Evolutionary conservation across 768 basidiomycete genomes (phyloP), one percentile per base, ranked within the genome.

Genomic region (Epithele typhae): DNA sequence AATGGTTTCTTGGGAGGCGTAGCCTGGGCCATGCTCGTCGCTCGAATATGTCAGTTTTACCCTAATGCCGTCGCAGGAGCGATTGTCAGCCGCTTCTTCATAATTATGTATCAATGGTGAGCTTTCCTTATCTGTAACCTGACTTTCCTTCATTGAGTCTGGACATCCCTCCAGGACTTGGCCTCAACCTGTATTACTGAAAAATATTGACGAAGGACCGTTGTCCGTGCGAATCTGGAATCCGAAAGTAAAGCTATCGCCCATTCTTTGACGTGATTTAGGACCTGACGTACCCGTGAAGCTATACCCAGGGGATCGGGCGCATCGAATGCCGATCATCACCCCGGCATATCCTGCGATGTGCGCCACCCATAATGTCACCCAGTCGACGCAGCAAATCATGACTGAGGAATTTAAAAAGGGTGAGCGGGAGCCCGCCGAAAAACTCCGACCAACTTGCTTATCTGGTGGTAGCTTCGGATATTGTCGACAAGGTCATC

Each of bases 321-420:
- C 89, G n/a, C 96, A 99, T 68, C 79, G 92, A 55, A 98, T 98
- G 96, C 96, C 96, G 11, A 97, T 99, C 60, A 98, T 99, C 58
- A 99, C 96, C 2, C 96, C 96, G 3, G 94, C 96, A 10, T 99
- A 97, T 67, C 96, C 96, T 37, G 85, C 95, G 5, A 99, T 99
- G 95, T 98, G 95, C 65, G 82, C 95, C 21, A 99, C 96, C 15
- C 96, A 99, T 70, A 99, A 98, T 59, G 94, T 98, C 50, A 93
- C 92, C 42, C 79, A 81, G 35, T 96, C 93, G 8, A 98, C 95
- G 4, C 92, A 96, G 68, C 84, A 87, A 76, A 89, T 99, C 45
- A 92, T 96, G 75, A 94, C 88, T 0, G 84, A 91, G 56, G 96
- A 99, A 60, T 93, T 97, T 65, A 88, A 92, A 71, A 82, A 87